These are phyloP conservation scores for Ceratobasidium sp. DNA, from an alignment of 1,284 basidiomycete genomes.

Conservation along the genomic window DNA sequence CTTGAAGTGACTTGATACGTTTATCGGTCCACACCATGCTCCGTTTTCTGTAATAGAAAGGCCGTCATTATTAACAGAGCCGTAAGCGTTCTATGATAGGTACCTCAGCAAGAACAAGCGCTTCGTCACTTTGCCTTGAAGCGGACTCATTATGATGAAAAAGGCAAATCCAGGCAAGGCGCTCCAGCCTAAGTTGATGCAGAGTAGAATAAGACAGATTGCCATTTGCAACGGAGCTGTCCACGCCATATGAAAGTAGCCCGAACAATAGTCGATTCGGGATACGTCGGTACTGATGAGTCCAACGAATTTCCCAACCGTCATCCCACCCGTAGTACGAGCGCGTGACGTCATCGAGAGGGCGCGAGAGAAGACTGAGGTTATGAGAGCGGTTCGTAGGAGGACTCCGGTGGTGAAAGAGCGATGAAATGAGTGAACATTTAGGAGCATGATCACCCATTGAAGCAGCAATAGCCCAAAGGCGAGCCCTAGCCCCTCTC, in stretches of 20 bases:
- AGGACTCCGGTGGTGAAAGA: constrained; percentile 77
- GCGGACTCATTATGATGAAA: constrained; percentile 74
- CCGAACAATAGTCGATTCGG: constrained; percentile 87
- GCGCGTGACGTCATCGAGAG: constrained; percentile 84
- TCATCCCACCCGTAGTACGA: constrained; percentile 74
- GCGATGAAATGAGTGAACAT: constrained; percentile 87
- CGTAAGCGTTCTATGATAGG: background rate
- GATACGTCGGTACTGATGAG: constrained; percentile 94
- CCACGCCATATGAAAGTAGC: constrained; percentile 87
- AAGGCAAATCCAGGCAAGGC: constrained; percentile 84
- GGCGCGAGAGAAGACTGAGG: constrained; percentile 80
- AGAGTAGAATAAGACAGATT: constrained; percentile 77
- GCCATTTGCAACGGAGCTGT: constrained; percentile 79
- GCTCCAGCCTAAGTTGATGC: constrained; percentile 81
- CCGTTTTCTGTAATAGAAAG: constrained; percentile 67
- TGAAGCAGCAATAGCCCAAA: constrained; percentile 81
- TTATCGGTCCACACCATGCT: constrained; percentile 89
- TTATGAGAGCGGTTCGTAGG: constrained; percentile 78
- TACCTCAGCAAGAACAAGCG: constrained; percentile 67
- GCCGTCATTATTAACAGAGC: constrained; percentile 54
- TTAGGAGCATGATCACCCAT: constrained; percentile 74
- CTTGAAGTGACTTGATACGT: constrained; percentile 82
- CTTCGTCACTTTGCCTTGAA: constrained; percentile 83
- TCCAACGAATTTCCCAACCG: constrained; percentile 89
- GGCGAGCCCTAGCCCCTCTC: constrained; percentile 82